Percentiles rank a stretch among this genome's conserved stretches.
phyloP scores from a whole-genome alignment of 2,329 filamentous ascomycete genomes.

The Pseudocercospora fijiensis region DNA sequence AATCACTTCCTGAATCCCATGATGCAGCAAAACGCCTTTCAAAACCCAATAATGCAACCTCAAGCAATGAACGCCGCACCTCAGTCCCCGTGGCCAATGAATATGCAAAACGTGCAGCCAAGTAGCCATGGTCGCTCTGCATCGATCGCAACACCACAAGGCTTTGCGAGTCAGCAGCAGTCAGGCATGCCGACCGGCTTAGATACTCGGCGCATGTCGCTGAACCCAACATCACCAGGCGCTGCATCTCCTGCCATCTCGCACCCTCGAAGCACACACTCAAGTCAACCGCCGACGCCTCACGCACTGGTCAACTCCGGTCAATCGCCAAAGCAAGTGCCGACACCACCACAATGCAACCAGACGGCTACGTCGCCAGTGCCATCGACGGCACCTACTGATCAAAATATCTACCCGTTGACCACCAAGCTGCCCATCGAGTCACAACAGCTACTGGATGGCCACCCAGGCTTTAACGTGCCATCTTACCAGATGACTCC shows the following conservation, averaged over 20 bases:
- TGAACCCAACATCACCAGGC: constrained; percentile 7
- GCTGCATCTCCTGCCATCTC: constrained; percentile 16
- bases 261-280: constrained; percentile 15
- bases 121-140: constrained; percentile 45
- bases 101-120: constrained; percentile 35
- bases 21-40: constrained; percentile 32
- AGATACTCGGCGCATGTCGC: constrained; percentile 15
- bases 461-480: constrained; percentile 26
- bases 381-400: constrained; percentile 7
- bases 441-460: constrained; percentile 53
- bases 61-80: constrained; percentile 27
- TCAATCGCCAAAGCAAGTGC: constrained; percentile 16
- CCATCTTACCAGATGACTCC: constrained; percentile 20
- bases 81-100: constrained; percentile 45
- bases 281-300: constrained; percentile 22
- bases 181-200: constrained; percentile 9
- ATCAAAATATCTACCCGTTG: constrained; percentile 40
- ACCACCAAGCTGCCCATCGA: constrained; percentile 53
- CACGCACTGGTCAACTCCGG: constrained; percentile 10
- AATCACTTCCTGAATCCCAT: constrained; percentile 45
- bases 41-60: constrained; percentile 31
- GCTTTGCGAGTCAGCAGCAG: constrained; percentile 34
- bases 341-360: constrained; percentile 14
- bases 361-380: constrained; percentile 1
- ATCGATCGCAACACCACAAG: constrained; percentile 47